These are phyloP conservation scores for Paramecium biaurelia DNA, from an alignment of 73 alveolate species.

Conservation along the genomic window DNA sequence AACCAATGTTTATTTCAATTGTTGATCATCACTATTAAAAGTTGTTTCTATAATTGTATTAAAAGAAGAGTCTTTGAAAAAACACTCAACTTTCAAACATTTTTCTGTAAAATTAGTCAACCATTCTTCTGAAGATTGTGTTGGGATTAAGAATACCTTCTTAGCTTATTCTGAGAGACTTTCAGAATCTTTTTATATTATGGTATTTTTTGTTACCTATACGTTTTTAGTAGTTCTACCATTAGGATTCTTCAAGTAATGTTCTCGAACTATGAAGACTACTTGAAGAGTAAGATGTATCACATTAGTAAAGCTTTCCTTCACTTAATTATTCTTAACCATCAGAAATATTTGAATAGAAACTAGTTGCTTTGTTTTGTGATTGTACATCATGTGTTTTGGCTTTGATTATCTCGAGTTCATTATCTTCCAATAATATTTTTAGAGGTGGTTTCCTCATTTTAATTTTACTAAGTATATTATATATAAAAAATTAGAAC, in stretches of 20 bases:
- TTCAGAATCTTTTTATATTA: not conserved
- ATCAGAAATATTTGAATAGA: slow-evolving; percentile 28
- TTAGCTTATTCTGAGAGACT: not conserved
- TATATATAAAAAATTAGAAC: not conserved
- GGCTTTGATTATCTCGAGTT: slow-evolving; percentile 23
- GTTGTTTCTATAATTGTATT: slow-evolving; percentile 10
- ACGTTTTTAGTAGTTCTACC: not conserved
- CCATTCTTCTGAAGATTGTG: slow-evolving; percentile 1
- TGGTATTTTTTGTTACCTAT: not conserved
- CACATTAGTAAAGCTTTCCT: not conserved
- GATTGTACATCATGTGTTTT: not conserved
- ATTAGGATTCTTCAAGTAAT: not conserved
- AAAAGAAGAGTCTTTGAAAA: not conserved
- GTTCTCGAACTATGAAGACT: not conserved
- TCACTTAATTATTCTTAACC: not conserved
- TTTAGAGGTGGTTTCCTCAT: slow-evolving; percentile 22
- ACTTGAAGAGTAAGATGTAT: not conserved
- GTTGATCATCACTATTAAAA: not conserved
- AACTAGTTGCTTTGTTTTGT: not conserved
- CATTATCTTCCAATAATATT: not conserved
- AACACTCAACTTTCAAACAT: not conserved
- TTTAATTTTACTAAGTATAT: not conserved
- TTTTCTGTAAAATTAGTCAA: not conserved
- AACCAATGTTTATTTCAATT: not conserved
- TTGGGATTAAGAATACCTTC: not conserved